A percentile compares a stretch with the other conserved stretches of the same genome.
phyloP scores from a whole-genome alignment of 169 alveolate species.

The Cryptosporidium sp. region DNA sequence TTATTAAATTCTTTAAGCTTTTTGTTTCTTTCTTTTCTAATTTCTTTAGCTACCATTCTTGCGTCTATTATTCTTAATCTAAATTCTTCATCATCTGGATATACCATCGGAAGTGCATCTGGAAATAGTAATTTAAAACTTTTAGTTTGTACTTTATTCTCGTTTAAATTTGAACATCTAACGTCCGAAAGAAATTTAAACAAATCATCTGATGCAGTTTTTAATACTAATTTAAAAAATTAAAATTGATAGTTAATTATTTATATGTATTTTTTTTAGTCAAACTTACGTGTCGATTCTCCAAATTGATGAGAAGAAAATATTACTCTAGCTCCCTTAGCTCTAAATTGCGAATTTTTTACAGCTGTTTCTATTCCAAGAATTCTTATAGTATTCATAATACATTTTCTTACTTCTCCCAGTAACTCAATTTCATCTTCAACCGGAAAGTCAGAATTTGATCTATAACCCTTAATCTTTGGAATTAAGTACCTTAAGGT shows the following conservation, averaged over 20 bases:
- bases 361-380: slow-evolving; percentile 62
- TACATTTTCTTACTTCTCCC: slow-evolving; percentile 57
- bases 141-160: slow-evolving; percentile 1
- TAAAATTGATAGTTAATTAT: neutral
- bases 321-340: slow-evolving; percentile 70
- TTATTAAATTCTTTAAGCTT: slow-evolving; percentile 33
- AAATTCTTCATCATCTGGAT: slow-evolving; percentile 75
- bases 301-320: slow-evolving; percentile 69
- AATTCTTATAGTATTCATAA: slow-evolving; percentile 40
- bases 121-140: slow-evolving; percentile 45
- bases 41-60: slow-evolving; percentile 62
- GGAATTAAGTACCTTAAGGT: slow-evolving; percentile 65
- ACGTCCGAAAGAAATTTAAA: slow-evolving; percentile 39
- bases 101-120: slow-evolving; percentile 73
- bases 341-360: slow-evolving; percentile 66
- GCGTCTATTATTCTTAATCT: slow-evolving; percentile 74
- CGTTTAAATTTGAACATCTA: slow-evolving; percentile 34
- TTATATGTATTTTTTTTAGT: neutral
- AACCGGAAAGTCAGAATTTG: slow-evolving; percentile 54
- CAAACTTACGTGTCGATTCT: slow-evolving; percentile 68
- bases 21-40: slow-evolving; percentile 32
- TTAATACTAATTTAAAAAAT: slow-evolving; percentile 23
- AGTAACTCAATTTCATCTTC: slow-evolving; percentile 46
- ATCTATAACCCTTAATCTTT: slow-evolving; percentile 50
- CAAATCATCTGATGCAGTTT: slow-evolving; percentile 69